Base-by-base conservation (phyloP, 78 protist genomes). In the Dictyostelium citrinum region DNA sequence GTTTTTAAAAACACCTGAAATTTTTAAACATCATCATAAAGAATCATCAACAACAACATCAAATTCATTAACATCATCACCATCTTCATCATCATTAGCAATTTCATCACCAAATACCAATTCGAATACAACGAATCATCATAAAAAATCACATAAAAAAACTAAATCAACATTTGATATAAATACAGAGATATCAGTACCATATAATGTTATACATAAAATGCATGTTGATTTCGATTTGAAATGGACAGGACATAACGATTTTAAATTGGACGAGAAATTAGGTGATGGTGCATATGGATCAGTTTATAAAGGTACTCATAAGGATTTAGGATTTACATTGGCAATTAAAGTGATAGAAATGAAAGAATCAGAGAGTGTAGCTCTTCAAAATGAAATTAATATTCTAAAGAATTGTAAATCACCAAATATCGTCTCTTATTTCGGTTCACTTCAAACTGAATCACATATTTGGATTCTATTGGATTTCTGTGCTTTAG, bases 401-500 rank as follows among this genome's bases (percentile, higher is more conserved):
- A 71, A 91, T 58, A 91, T 91, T 9, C 14, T 91, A 35, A 91
- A 91, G 43, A 91, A 91, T 76, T 91, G 95, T 27, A 91, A 91
- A 72, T 64, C 80, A 24, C 61, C 82, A 51, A 91, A 91, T 76
- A 68, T 91, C 39, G 95, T 91, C 24, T 83, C 91, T 2, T 91
- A 91, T 35, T 91, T 76, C 83, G 95, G 95, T 12, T 91, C 95
- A 16, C 67, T 83, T 24, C 82, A 82, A 41, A 17, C 81, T 29
- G 86, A 91, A 35, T 76, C 84, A 16, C 75, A 82, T n/a, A 24
- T 91, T 20, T 91, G 95, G 95, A 97, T 97, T 64, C 51, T 95
- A 33, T 96, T 96, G 97, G 98, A 97, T 75, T 95, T 78, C 60
- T 97, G 98, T 80, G 95, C 95, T 22, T 77, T 83, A 11, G 98